These are phyloP conservation scores for Termitomyces sp. DNA, from an alignment of 768 basidiomycete genomes.

Conservation along the genomic window DNA sequence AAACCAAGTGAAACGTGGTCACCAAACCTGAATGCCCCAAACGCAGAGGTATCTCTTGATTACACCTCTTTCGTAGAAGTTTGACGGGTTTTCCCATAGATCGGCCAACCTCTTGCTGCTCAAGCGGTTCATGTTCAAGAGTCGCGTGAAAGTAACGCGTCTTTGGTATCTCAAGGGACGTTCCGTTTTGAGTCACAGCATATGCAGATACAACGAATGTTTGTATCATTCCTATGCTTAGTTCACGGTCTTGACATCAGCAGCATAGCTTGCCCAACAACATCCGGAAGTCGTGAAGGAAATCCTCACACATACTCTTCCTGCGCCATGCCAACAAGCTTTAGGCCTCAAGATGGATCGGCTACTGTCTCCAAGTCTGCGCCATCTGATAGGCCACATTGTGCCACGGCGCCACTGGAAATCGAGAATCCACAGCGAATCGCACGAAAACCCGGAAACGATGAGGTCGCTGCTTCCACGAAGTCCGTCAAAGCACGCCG, in stretches of 20 bases:
- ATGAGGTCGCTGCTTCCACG: background rate
- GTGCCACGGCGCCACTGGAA: slow-evolving; percentile 9
- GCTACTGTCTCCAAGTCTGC: slow-evolving; percentile 1
- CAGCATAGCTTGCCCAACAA: slow-evolving; percentile 24
- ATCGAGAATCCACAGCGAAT: background rate
- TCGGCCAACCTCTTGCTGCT: background rate
- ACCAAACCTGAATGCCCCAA: too few species aligned
- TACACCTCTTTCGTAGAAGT: background rate
- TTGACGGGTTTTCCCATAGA: background rate
- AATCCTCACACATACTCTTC: slow-evolving; percentile 27
- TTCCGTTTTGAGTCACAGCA: background rate
- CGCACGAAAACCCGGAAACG: background rate
- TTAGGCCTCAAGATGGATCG: background rate
- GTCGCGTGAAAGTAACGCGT: background rate
- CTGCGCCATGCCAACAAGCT: slow-evolving; percentile 1
- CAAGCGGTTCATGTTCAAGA: background rate
- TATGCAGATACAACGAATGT: background rate
- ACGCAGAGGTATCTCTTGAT: background rate
- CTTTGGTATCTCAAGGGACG: background rate
- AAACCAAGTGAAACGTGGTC: background rate
- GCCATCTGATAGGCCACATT: slow-evolving; percentile 11
- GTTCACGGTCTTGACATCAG: background rate
- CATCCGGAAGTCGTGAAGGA: slow-evolving; percentile 28
- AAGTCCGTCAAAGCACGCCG: background rate
- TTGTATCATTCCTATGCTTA: background rate